Percentiles rank a stretch among this genome's conserved stretches.
phyloP scores from a whole-genome alignment of 1,284 basidiomycete genomes.

The Rhodotorula glutinis region DNA sequence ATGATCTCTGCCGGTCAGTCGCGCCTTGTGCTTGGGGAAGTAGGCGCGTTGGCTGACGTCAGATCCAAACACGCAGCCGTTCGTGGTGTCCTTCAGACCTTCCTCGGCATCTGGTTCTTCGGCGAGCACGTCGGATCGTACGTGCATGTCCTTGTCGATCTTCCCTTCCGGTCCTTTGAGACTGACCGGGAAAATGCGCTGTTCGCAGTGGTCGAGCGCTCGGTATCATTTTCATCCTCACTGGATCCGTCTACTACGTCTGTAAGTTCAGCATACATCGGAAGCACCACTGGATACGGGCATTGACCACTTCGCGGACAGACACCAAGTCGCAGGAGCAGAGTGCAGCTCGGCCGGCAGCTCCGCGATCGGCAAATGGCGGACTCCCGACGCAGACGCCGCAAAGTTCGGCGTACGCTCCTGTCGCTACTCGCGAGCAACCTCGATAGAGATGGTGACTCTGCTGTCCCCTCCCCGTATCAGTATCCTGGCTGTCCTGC shows the following conservation, averaged over 20 bases:
- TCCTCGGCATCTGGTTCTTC: conserved; percentile 72
- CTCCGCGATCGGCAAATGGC: not conserved
- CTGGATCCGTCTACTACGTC: conserved; percentile 77
- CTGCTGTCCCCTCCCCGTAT: too few species aligned
- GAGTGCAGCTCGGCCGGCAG: conserved; percentile 3
- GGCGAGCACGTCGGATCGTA: conserved; percentile 68
- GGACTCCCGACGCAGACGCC: not conserved
- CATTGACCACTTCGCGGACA: not conserved
- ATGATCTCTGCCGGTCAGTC: conserved; percentile 84
- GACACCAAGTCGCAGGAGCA: conserved; percentile 43
- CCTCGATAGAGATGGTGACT: too few species aligned
- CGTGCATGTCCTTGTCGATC: conserved; percentile 45
- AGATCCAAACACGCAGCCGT: conserved; percentile 60
- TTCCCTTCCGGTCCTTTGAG: too few species aligned
- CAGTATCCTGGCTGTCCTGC: too few species aligned
- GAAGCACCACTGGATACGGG: not conserved
- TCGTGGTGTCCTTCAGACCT: conserved; percentile 71
- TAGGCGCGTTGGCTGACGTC: too few species aligned
- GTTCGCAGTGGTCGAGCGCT: conserved; percentile 66
- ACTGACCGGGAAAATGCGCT: not conserved
- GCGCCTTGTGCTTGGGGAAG: too few species aligned
- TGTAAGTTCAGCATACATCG: conserved; percentile 50
- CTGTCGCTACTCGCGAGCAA: not conserved
- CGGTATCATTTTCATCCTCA: conserved; percentile 72
- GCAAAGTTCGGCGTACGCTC: not conserved